Evolutionary conservation across 805 yeast genomes (phyloP).

Genomic region (Schwanniomyces yamadae): DNA sequence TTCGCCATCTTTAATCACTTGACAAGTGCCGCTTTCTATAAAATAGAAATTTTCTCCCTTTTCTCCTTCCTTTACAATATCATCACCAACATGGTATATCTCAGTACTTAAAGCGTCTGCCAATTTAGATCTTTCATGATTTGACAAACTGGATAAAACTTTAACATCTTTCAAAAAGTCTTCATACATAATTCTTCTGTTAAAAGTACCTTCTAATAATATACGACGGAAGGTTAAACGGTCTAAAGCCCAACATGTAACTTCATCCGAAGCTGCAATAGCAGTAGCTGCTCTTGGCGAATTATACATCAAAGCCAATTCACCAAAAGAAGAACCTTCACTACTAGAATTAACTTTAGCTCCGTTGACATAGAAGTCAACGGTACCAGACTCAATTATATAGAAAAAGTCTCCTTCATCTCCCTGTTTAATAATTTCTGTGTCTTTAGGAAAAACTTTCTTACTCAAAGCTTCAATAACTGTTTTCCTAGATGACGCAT

Average conservation of each 20-base stretch:
- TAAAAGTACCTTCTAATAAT: conserved; percentile 83
- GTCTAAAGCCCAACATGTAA: conserved; percentile 84
- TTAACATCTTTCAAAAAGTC: conserved; percentile 84
- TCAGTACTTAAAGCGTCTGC: conserved; percentile 93
- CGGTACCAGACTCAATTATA: conserved; percentile 79
- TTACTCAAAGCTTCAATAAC: conserved; percentile 84
- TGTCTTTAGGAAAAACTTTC: conserved; percentile 55
- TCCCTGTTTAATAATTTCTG: conserved; percentile 81
- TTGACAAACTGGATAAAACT: conserved; percentile 66
- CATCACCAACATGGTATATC: conserved; percentile 64
- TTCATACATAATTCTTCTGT: conserved; percentile 88
- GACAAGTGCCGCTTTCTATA: conserved; percentile 74
- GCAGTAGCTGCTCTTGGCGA: conserved; percentile 98
- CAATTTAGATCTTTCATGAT: conserved; percentile 82
- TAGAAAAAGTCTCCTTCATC: conserved; percentile 94
- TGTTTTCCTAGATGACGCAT: conserved; percentile 69
- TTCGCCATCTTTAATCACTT: conserved; percentile 59
- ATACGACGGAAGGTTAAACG: conserved; percentile 91
- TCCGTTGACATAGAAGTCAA: conserved; percentile 75
- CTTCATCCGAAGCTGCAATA: conserved; percentile 65
- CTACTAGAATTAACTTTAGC: conserved; percentile 70
- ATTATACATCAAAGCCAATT: conserved; percentile 94
- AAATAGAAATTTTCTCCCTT: conserved; percentile 45
- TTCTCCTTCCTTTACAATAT: conserved; percentile 84
- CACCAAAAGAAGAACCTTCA: conserved; percentile 92